Percentiles rank a stretch among this genome's conserved stretches.
Conservation (phyloP, 106 monocot species). For the Phalaenopsis equestris region DNA sequence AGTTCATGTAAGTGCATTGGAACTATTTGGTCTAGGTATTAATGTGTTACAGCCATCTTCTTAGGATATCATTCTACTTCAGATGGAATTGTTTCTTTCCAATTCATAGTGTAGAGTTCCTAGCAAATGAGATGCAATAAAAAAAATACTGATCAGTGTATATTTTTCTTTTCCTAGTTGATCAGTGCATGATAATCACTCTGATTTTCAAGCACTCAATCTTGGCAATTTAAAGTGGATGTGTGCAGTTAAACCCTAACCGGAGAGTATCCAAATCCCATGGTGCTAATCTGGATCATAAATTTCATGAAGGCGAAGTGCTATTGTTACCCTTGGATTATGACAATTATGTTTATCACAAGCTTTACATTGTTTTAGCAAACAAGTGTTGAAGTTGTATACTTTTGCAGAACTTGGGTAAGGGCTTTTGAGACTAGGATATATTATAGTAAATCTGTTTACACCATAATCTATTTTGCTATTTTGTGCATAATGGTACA, state of each 20-base stretch:
- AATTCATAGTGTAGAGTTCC: not conserved
- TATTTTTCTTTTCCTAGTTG: not conserved
- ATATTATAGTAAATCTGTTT: not conserved
- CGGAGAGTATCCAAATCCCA: not conserved
- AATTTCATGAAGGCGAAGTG: not conserved
- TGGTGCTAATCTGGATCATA: not conserved
- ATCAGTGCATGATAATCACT: not conserved
- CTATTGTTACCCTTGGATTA: too few relatives aligned
- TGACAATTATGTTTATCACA: too few relatives aligned
- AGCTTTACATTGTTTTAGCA: too few relatives aligned
- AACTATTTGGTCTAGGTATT: not conserved
- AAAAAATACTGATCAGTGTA: not conserved
- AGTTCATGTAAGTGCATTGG: not conserved
- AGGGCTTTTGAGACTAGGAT: not conserved
- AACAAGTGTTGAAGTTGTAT: too few relatives aligned
- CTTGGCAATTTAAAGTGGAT: not conserved
- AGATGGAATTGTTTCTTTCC: not conserved
- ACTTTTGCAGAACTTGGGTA: too few relatives aligned
- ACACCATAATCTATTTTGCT: not conserved
- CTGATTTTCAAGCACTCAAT: not conserved
- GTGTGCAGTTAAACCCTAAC: not conserved
- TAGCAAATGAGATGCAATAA: not conserved
- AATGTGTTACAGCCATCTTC: not conserved
- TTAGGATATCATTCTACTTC: not conserved
- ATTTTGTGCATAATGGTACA: not conserved